These are phyloP conservation scores for Amoebophrya sp. DNA, from an alignment of 169 alveolate species.

Conservation along the genomic window DNA sequence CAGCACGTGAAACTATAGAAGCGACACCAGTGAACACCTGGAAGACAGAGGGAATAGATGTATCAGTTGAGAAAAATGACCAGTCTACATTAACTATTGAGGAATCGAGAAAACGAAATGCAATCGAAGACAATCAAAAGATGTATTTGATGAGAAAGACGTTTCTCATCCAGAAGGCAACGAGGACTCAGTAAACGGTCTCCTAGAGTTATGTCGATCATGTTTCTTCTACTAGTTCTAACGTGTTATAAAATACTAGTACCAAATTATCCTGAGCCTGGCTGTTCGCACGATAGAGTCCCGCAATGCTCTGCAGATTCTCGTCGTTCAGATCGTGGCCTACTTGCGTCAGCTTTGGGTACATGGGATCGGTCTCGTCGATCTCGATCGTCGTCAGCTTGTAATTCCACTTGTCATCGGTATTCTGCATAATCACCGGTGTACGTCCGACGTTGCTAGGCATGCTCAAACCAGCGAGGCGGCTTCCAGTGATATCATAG, in stretches of 20 bases:
- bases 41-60: no score
- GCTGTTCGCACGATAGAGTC: neutral
- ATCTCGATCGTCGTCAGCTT: neutral
- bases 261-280: conserved; percentile 6
- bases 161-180: no score
- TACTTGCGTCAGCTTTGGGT: neutral
- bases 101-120: no score
- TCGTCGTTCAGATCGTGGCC: conserved; percentile 9
- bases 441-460: conserved; percentile 17
- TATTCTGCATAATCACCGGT: neutral
- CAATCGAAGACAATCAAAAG: no score
- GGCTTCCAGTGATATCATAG: neutral
- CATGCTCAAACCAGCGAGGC: neutral
- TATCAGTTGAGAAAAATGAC: no score
- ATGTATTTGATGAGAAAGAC: no score
- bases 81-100: no score
- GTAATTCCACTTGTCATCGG: neutral
- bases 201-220: no score
- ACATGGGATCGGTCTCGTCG: conserved; percentile 23
- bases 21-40: neutral
- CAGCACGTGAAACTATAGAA: neutral
- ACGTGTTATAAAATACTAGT: no score
- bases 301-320: neutral
- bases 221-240: no score
- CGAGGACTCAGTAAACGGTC: no score